Percentiles rank a stretch among this genome's conserved stretches.
These are phyloP conservation scores for Emmonsiellopsis sp. DNA, from an alignment of 2,329 filamentous ascomycete genomes.

Conservation along the genomic window DNA sequence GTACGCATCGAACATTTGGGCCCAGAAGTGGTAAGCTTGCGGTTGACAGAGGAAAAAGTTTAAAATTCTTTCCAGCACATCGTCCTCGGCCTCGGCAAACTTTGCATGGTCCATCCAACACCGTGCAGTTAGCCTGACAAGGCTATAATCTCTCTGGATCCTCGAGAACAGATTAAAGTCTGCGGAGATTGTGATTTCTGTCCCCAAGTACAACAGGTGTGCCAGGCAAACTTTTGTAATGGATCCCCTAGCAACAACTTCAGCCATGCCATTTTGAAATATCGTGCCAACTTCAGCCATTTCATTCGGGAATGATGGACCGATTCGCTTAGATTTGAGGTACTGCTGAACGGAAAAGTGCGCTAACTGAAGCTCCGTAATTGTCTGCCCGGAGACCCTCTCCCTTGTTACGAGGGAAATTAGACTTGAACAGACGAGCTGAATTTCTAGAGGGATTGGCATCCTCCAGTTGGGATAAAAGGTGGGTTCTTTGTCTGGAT, in stretches of 20 bases:
- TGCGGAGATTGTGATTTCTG: neutral
- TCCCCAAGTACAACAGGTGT: constrained; percentile 10
- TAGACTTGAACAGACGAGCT: constrained; percentile 12
- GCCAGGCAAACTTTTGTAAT: constrained; percentile 7
- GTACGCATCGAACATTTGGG: constrained; percentile 2
- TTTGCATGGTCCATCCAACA: no score
- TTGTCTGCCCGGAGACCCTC: neutral
- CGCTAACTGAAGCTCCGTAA: neutral
- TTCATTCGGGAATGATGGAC: neutral
- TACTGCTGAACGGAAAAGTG: neutral
- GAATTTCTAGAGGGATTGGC: constrained; percentile 13
- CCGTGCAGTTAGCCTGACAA: no score
- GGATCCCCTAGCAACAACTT: neutral
- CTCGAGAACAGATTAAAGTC: neutral
- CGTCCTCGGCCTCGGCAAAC: no score
- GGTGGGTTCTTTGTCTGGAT: constrained; percentile 5
- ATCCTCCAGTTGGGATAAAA: constrained; percentile 18
- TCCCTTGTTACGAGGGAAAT: neutral
- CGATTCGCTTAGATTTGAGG: neutral
- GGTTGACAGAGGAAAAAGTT: no score
- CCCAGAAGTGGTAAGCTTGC: no score
- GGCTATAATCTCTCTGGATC: constrained; percentile 4
- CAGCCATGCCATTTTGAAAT: neutral
- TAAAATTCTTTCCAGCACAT: no score
- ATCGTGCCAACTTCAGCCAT: neutral